Percentiles rank a stretch among this genome's conserved stretches.
These are phyloP conservation scores for Sclerotinia spermophila DNA, from an alignment of 2,329 filamentous ascomycete species.

Conservation along the genomic window DNA sequence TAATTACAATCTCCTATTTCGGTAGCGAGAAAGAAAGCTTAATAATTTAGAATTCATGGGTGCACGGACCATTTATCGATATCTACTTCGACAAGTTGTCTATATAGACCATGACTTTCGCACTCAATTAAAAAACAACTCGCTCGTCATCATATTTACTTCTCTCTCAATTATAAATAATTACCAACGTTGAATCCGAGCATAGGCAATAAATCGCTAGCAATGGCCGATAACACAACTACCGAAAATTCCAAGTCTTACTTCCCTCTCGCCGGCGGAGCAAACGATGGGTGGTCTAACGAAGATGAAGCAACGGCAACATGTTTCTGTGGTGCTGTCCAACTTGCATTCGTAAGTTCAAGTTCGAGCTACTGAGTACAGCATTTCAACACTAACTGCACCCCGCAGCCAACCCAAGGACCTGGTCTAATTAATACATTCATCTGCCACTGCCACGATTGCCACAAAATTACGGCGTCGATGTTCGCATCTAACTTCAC, in stretches of 20 bases:
- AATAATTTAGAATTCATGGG: neutral
- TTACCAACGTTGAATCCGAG: neutral
- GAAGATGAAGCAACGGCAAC: conserved; percentile 52
- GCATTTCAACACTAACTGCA: neutral
- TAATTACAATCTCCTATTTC: neutral
- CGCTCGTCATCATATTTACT: neutral
- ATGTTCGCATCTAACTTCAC: conserved; percentile 60
- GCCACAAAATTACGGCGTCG: conserved; percentile 58
- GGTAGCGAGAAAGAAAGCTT: neutral
- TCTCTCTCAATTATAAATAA: neutral
- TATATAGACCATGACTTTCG: neutral
- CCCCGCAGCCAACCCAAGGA: conserved; percentile 43
- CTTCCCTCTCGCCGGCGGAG: conserved; percentile 41
- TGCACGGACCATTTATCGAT: neutral
- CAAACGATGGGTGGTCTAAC: conserved; percentile 44
- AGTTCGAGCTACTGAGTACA: neutral
- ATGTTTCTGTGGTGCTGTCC: conserved; percentile 55
- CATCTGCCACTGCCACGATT: conserved; percentile 59
- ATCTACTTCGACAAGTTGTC: neutral
- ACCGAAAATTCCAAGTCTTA: conserved; percentile 31
- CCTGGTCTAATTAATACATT: conserved; percentile 49
- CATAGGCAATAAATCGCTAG: no score
- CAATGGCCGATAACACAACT: neutral
- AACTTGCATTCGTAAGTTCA: conserved; percentile 49
- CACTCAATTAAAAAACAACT: no score